Base-by-base conservation (phyloP, 202 grass and related monocot genomes). In the Alloteropsis angusta region DNA sequence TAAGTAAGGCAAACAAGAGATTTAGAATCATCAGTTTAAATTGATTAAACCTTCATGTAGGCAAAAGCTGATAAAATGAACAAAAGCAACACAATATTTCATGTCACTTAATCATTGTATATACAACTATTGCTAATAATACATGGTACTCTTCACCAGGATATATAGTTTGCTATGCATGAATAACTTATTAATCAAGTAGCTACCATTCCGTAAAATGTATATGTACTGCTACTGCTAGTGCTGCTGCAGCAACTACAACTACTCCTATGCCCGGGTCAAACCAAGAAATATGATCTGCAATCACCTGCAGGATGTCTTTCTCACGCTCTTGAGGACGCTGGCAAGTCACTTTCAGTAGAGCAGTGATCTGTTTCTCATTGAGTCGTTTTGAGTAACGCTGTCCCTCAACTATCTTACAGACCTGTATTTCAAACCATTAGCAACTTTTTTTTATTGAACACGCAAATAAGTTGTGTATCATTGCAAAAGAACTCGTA, bases 331-430 rank as follows among this genome's bases (percentile, higher is more conserved):
- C 94, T 28, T 87, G 75, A 50, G 94, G 91, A 18, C 91, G 94
- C 74, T 97, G 93, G 71, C 90, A 97, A 49, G 93, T 97, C 38
- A 93, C 93, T 77, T 87, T 97, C 13, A 93, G 76, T 52, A 97
- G 82, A 65, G 86, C 82, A 74, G 94, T 93, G 46, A 93, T 97
- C 74, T 97, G 94, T 68, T 89, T 97, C 82, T 97, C 94, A 76
- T 92, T 97, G 21, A 97, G 83, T 36, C 94, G 90, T 81, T 97
- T 97, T 1, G 91, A 97, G 79, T 97, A 97, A 53, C 94, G 90
- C 80, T 97, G 94, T 26, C 94, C 94, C 74, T 93, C 94, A 78
- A 97, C 91, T 76, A 97, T 97, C 86, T 93, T 97, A 76, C 94
- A 97, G 32, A 97, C 94, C 91, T 97, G 75, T 59, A 71, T 72